Evolutionary conservation across 2,329 filamentous ascomycete species (phyloP).

Genomic region (Ploettnerulaceae sp.): DNA sequence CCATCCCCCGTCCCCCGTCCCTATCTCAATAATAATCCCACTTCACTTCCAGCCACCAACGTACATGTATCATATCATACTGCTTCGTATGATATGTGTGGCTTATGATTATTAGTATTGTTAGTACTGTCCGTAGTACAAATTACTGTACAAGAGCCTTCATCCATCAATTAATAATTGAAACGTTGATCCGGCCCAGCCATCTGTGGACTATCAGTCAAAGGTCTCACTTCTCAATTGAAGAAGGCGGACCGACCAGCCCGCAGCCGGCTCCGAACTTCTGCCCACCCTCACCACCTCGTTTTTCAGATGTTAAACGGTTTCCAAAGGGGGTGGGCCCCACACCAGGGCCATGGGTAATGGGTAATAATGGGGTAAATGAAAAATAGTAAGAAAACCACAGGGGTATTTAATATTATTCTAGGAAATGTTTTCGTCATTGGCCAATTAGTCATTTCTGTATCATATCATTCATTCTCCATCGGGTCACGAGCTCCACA

Average conservation of each 20-base stretch:
- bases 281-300: not conserved
- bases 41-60: not conserved
- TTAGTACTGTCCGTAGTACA: too few relatives aligned
- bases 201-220: not conserved
- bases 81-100: not conserved
- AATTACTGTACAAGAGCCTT: too few relatives aligned
- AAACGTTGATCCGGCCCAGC: too few relatives aligned
- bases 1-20: not conserved
- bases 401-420: too few relatives aligned
- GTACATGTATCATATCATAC: not conserved
- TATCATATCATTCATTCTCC: too few relatives aligned
- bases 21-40: not conserved
- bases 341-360: not conserved
- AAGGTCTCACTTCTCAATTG: not conserved
- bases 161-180: too few relatives aligned
- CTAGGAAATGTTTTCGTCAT: too few relatives aligned
- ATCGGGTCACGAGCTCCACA: too few relatives aligned
- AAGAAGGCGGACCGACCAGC: not conserved
- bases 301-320: constrained; percentile 1
- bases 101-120: not conserved
- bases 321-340: too few relatives aligned
- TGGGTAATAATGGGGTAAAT: not conserved
- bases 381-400: not conserved
- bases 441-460: too few relatives aligned
- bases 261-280: too few relatives aligned